phyloP scores from a whole-genome alignment of 2,329 filamentous ascomycete genomes.

The Chalara sp. region DNA sequence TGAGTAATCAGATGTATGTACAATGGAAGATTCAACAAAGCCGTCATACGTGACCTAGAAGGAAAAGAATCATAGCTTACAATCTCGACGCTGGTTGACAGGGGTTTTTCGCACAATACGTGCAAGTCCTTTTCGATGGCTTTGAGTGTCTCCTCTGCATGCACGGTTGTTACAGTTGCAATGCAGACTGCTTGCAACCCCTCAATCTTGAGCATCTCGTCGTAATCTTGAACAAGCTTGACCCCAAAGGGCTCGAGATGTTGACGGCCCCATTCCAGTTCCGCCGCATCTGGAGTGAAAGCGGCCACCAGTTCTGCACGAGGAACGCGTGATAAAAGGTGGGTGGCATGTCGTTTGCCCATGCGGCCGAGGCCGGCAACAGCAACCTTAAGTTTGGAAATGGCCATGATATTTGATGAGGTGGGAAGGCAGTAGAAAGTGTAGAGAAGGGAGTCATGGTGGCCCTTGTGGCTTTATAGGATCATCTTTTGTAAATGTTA shows the following conservation, averaged over 20 bases:
- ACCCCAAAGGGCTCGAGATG: slow-evolving; percentile 37
- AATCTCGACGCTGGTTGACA: slow-evolving; percentile 51
- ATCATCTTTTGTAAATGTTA: too few species aligned
- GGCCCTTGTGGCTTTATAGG: too few species aligned
- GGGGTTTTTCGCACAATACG: slow-evolving; percentile 52
- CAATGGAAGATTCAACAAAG: too few species aligned
- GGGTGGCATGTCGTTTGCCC: slow-evolving; percentile 42
- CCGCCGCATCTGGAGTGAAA: slow-evolving; percentile 36
- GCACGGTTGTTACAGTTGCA: slow-evolving; percentile 39
- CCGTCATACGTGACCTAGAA: too few species aligned
- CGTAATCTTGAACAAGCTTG: slow-evolving; percentile 36
- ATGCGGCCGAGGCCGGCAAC: slow-evolving; percentile 42
- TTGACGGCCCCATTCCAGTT: slow-evolving; percentile 36
- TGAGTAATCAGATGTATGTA: too few species aligned
- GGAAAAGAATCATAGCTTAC: too few species aligned
- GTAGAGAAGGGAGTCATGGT: too few species aligned
- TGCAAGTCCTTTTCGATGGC: slow-evolving; percentile 48
- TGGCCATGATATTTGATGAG: too few species aligned
- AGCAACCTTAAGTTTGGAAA: background rate
- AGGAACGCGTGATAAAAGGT: slow-evolving; percentile 36
- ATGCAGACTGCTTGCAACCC: slow-evolving; percentile 36
- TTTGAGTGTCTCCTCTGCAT: slow-evolving; percentile 48
- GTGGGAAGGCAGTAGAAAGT: too few species aligned
- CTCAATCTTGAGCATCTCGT: slow-evolving; percentile 35
- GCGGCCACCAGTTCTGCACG: slow-evolving; percentile 41